Evolutionary conservation across 495 filamentous ascomycete species (phyloP).

Genomic region (Annulohypoxylon nitens): DNA sequence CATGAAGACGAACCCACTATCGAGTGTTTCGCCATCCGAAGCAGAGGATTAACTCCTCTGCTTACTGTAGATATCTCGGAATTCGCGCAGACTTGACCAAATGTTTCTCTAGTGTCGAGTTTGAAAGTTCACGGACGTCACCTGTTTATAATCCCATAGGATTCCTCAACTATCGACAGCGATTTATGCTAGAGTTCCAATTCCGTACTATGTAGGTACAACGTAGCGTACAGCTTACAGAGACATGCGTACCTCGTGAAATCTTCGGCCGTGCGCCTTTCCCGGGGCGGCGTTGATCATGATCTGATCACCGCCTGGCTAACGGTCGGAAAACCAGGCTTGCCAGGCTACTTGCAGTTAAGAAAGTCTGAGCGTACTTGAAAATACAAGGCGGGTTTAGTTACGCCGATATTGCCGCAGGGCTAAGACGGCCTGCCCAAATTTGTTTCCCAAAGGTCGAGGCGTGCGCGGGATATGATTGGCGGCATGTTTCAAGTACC

Average conservation of each 20-base stretch:
- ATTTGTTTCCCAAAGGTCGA: constrained; percentile 23
- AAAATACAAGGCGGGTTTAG: constrained; percentile 7
- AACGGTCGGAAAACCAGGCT: constrained; percentile 19
- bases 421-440: constrained; percentile 12
- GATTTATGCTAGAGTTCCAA: constrained; percentile 14
- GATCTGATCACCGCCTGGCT: constrained; percentile 36
- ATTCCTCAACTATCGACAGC: constrained; percentile 14
- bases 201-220: not conserved
- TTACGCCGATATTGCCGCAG: constrained; percentile 34
- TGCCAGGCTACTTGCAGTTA: constrained; percentile 18
- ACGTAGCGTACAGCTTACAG: not conserved
- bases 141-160: constrained; percentile 1
- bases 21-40: constrained; percentile 13
- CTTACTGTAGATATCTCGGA: constrained; percentile 25
- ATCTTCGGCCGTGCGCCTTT: constrained; percentile 46
- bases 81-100: constrained; percentile 18
- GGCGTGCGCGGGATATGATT: constrained; percentile 24
- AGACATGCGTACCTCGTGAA: constrained; percentile 31
- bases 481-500: constrained; percentile 30
- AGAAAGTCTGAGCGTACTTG: constrained; percentile 34
- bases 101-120: not conserved
- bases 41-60: constrained; percentile 22
- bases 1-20: not conserved
- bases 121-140: constrained; percentile 22
- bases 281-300: constrained; percentile 37